These are phyloP conservation scores for Xylariaceae sp. DNA, from an alignment of 2,329 filamentous ascomycete species.

Conservation along the genomic window DNA sequence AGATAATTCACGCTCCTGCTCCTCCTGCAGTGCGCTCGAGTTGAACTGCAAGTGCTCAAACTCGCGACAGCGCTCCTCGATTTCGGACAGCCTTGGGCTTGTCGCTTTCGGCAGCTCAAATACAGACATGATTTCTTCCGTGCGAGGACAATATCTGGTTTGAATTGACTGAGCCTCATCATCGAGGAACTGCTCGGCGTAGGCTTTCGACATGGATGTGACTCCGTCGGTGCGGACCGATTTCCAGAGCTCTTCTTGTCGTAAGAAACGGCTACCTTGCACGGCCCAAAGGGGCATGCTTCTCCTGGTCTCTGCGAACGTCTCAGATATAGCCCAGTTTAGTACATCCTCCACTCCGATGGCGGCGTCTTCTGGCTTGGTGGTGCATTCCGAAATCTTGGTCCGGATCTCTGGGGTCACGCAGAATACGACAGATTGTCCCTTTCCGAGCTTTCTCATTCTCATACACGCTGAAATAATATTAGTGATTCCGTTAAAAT, in stretches of 20 bases:
- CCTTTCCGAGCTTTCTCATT: constrained; percentile 69
- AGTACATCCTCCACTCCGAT: constrained; percentile 60
- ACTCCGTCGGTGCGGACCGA: too few species aligned
- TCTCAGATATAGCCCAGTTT: constrained; percentile 61
- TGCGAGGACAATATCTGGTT: too few species aligned
- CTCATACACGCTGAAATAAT: constrained; percentile 64
- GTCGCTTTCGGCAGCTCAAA: too few species aligned
- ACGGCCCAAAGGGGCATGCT: constrained; percentile 62
- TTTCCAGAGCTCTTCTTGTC: too few species aligned
- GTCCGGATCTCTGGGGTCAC: constrained; percentile 60
- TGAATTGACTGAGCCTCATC: too few species aligned
- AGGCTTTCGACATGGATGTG: too few species aligned
- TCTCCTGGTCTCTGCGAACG: constrained; percentile 50
- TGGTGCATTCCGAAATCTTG: constrained; percentile 48
- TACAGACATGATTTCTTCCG: too few species aligned
- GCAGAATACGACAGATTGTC: constrained; percentile 67
- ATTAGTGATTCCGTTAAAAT: constrained; percentile 11
- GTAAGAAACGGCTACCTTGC: constrained; percentile 61
- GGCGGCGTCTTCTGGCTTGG: rapidly evolving
- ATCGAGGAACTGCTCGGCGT: too few species aligned
- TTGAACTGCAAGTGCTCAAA: too few species aligned
- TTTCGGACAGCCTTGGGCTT: too few species aligned
- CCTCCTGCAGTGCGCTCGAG: constrained; percentile 31
- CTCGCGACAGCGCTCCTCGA: too few species aligned
- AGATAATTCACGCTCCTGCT: constrained; percentile 69